These are phyloP conservation scores for Sarocladium brachiariae DNA, from an alignment of 2,329 filamentous ascomycete species.

Conservation along the genomic window DNA sequence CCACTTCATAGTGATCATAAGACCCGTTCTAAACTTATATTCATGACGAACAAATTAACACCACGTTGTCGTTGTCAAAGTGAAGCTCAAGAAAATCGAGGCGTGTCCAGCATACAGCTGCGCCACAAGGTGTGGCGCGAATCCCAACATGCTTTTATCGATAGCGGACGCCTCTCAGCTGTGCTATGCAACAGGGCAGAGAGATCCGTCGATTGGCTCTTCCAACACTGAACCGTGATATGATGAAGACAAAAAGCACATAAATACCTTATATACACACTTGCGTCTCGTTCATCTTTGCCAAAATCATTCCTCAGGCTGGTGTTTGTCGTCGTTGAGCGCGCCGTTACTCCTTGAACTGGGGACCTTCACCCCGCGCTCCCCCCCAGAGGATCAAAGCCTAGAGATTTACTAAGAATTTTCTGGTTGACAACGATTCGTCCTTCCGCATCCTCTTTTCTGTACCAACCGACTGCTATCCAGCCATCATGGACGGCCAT, in stretches of 20 bases:
- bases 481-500: constrained; percentile 16
- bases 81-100: background rate
- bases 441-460: background rate
- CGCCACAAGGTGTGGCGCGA: constrained; percentile 5
- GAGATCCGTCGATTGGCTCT: background rate
- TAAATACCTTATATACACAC: background rate
- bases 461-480: background rate
- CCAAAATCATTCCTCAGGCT: too few species aligned
- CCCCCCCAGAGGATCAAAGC: background rate
- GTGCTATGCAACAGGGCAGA: background rate
- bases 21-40: too few species aligned
- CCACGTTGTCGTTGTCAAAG: background rate
- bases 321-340: background rate
- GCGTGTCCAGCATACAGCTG: background rate
- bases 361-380: constrained; percentile 8
- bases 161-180: background rate
- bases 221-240: too few species aligned
- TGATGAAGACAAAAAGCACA: background rate
- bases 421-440: background rate
- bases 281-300: too few species aligned
- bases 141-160: constrained; percentile 1
- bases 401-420: constrained; percentile 11
- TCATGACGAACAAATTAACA: background rate
- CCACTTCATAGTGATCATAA: background rate
- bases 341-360: background rate